Percentiles rank a stretch among this genome's conserved stretches.
phyloP scores from a whole-genome alignment of 1,139 yeast species.

The Zygoascus hellenicus region DNA sequence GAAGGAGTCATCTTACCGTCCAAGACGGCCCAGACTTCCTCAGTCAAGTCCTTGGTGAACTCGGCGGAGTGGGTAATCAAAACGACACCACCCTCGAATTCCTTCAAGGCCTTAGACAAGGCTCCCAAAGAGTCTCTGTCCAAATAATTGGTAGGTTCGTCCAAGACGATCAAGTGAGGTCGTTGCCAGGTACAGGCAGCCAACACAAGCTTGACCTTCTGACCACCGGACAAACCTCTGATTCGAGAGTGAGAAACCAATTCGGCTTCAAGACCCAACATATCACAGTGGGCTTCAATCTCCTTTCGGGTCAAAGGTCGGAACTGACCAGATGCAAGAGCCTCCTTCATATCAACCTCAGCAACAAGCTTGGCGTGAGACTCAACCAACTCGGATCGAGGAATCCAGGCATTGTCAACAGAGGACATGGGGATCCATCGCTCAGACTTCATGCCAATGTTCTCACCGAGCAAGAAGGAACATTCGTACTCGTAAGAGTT shows the following conservation, averaged over 20 bases:
- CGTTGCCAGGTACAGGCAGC: conserved; percentile 99
- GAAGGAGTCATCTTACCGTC: conserved; percentile 99
- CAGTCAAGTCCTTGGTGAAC: conserved; percentile 98
- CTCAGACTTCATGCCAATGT: conserved; percentile 97
- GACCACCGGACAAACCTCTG: conserved; percentile 99
- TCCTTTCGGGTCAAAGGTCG: conserved; percentile 99
- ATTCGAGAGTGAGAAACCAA: conserved; percentile 99
- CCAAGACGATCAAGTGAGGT: conserved; percentile 98
- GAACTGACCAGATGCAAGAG: conserved; percentile 99
- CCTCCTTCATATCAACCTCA: conserved; percentile 99
- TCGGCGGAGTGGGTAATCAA: conserved; percentile 99
- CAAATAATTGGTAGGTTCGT: conserved; percentile 87
- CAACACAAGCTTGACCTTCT: conserved; percentile 97
- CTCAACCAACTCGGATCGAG: conserved; percentile 99
- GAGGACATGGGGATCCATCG: conserved; percentile 99
- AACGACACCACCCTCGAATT: conserved; percentile 99
- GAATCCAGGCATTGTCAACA: conserved; percentile 99
- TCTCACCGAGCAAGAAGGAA: conserved; percentile 95
- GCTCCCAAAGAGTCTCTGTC: conserved; percentile 99
- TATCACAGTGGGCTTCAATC: conserved; percentile 96
- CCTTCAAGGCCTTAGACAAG: conserved; percentile 96
- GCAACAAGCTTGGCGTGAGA: conserved; percentile 99
- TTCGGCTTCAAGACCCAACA: conserved; percentile 98
- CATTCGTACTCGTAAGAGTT: conserved; percentile 99
- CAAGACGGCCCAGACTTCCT: conserved; percentile 99